These are phyloP conservation scores for Trichoderma brevicompactum DNA, from an alignment of 2,329 filamentous ascomycete species.

Conservation along the genomic window DNA sequence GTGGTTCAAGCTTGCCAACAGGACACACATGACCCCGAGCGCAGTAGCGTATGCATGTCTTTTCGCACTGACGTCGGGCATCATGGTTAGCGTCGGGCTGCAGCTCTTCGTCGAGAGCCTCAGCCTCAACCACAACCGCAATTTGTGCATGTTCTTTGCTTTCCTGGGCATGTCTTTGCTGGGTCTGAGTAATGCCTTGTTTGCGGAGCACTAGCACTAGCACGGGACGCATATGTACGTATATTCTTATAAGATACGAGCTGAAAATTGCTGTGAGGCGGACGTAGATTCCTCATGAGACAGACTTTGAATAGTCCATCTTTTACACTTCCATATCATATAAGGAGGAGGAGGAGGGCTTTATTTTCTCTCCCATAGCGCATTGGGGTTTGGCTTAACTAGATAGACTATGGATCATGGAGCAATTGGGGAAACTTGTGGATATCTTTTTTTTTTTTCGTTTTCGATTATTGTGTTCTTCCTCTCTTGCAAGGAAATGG, in stretches of 20 bases:
- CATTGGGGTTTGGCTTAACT: slow-evolving; percentile 17
- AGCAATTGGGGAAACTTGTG: slow-evolving; percentile 35
- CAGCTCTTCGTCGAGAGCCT: slow-evolving; percentile 87
- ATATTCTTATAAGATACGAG: background rate
- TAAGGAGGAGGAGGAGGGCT: background rate
- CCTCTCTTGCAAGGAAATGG: background rate
- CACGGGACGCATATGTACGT: background rate
- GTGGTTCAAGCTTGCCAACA: slow-evolving; percentile 76
- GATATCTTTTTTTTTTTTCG: slow-evolving; percentile 15
- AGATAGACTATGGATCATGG: slow-evolving; percentile 34
- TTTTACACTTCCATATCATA: background rate
- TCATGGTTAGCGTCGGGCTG: slow-evolving; percentile 92
- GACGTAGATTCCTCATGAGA: background rate
- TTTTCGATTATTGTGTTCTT: background rate
- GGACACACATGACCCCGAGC: slow-evolving; percentile 54
- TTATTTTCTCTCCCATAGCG: background rate
- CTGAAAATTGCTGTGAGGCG: background rate
- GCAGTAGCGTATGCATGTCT: slow-evolving; percentile 74
- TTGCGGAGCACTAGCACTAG: slow-evolving; percentile 58
- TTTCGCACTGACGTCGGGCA: slow-evolving; percentile 88
- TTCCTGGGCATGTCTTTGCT: slow-evolving; percentile 88
- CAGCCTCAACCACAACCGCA: slow-evolving; percentile 77
- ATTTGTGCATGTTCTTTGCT: slow-evolving; percentile 77
- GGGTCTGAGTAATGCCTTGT: slow-evolving; percentile 82
- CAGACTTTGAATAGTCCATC: background rate